Evolutionary conservation across 768 basidiomycete species (phyloP), one percentile per base, ranked within the genome.

Genomic region (Hemileccinum rubropunctum): DNA sequence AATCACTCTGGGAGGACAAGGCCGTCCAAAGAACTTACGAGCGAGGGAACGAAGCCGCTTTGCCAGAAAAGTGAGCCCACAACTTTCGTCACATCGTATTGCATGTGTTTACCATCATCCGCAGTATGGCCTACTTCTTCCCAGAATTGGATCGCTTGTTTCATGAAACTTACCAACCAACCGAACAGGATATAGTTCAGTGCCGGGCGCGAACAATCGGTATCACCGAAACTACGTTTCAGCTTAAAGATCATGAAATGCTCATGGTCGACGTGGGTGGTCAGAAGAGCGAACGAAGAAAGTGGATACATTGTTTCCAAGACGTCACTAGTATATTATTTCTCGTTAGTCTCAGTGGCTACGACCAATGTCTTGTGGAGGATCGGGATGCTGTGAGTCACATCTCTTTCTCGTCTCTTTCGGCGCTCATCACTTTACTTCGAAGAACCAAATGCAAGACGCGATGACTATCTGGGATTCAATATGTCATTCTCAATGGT

Each of bases 401-500:
- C n/a, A 14, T 48, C 20, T 35, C 2, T 47, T 47, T 21, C 27
- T 37, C 14, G 10, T 11, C 26, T 27, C 28, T 51, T 23, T 56
- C 36, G 41, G 42, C 12, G 15, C 30, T 36, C 40, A 52, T 39
- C 42, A 53, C 30, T 1, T 44, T 28, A 17, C 15, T 21, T 32
- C 27, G 7, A 61, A 94, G 88, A 98, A 98, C 64, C 94, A 95
- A 84, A 95, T 98, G 93, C 90, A 95, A 74, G 94, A 98, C 56
- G 91, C 94, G 4, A 88, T 98, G 84, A 91, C 91, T n/a, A 91
- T 98, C 43, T 98, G 94, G 87, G 94, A 98, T 59, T 93, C 92
- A 36, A 95, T 98, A 78, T 95, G 92, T 71, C 92, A 97, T 67
- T 95, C 92, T 10, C 92, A 95, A 57, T 97, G 93, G 93, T 97